Percentiles rank a stretch among this genome's conserved stretches.
phyloP scores from a whole-genome alignment of 2,329 filamentous ascomycete species.

The Aureobasidium sp. region DNA sequence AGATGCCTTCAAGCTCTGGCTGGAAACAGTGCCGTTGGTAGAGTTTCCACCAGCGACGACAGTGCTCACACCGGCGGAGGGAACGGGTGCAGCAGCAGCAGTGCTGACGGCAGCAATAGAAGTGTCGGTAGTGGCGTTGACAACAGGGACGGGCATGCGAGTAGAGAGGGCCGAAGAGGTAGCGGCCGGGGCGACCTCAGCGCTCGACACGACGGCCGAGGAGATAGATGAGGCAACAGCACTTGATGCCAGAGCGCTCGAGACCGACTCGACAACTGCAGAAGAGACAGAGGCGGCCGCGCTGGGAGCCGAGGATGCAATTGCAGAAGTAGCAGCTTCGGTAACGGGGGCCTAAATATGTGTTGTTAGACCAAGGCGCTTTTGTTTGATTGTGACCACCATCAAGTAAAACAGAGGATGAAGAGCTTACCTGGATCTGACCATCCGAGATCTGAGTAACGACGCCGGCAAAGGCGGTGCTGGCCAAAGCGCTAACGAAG shows the following conservation, averaged over 20 bases:
- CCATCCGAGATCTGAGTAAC: conserved; percentile 19
- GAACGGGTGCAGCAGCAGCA: not conserved
- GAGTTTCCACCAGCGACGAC: conserved; percentile 12
- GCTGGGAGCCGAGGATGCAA: conserved; percentile 6
- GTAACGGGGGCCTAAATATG: not conserved
- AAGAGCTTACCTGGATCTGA: conserved; percentile 15
- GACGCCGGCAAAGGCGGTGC: conserved; percentile 14
- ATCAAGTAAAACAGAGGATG: not conserved
- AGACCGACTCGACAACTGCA: conserved; percentile 1
- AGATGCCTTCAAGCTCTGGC: not conserved
- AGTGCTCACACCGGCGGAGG: conserved; percentile 1
- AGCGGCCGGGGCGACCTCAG: not conserved
- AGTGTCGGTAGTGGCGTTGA: not conserved
- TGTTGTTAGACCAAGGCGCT: not conserved
- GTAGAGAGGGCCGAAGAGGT: not conserved
- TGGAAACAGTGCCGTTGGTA: conserved; percentile 12
- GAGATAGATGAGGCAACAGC: not conserved
- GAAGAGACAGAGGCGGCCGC: conserved; percentile 3
- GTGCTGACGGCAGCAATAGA: not conserved
- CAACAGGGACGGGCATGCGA: conserved; percentile 9
- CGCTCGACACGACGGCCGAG: conserved; percentile 2
- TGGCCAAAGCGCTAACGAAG: conserved; percentile 14
- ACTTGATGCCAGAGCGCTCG: not conserved
- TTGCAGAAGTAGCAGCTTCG: not conserved
- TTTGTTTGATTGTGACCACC: not conserved